Conservation (phyloP, 2,329 filamentous ascomycete genomes). For the Xylaria arbuscula region DNA sequence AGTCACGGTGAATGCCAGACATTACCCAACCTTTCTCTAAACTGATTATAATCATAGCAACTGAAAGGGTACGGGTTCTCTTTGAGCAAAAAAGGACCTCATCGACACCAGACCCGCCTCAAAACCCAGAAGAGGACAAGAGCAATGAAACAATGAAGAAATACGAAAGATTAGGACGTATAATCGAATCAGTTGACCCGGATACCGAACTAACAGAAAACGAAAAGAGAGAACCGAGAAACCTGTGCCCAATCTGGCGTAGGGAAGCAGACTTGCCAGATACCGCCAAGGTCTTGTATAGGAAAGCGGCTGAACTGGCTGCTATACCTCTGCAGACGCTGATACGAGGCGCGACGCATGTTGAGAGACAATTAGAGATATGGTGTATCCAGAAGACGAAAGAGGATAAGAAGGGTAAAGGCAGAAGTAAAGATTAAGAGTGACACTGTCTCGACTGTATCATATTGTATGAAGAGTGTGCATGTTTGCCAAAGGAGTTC, state of each 20-base stretch:
- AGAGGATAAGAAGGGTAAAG: slow-evolving; percentile 44
- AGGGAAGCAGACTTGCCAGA: slow-evolving; percentile 57
- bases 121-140: slow-evolving; percentile 6
- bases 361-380: slow-evolving; percentile 53
- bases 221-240: slow-evolving; percentile 44
- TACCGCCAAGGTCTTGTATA: slow-evolving; percentile 56
- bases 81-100: slow-evolving; percentile 41
- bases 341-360: slow-evolving; percentile 51
- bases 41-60: slow-evolving; percentile 34
- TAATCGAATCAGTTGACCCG: slow-evolving; percentile 36
- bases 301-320: slow-evolving; percentile 54
- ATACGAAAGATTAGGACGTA: slow-evolving; percentile 41
- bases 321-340: slow-evolving; percentile 53
- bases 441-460: slow-evolving; percentile 4
- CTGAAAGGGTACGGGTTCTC: slow-evolving; percentile 42
- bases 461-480: background rate
- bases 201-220: slow-evolving; percentile 31
- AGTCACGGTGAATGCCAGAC: slow-evolving; percentile 13
- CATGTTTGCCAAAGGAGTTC: too few species aligned
- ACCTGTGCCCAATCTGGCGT: slow-evolving; percentile 51
- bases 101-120: slow-evolving; percentile 11
- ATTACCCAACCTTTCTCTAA: background rate
- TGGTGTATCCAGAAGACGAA: slow-evolving; percentile 50
- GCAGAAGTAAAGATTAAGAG: slow-evolving; percentile 35
- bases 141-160: slow-evolving; percentile 33